Conservation (phyloP, 1,139 yeast genomes). For the Nadsonia commutata region DNA sequence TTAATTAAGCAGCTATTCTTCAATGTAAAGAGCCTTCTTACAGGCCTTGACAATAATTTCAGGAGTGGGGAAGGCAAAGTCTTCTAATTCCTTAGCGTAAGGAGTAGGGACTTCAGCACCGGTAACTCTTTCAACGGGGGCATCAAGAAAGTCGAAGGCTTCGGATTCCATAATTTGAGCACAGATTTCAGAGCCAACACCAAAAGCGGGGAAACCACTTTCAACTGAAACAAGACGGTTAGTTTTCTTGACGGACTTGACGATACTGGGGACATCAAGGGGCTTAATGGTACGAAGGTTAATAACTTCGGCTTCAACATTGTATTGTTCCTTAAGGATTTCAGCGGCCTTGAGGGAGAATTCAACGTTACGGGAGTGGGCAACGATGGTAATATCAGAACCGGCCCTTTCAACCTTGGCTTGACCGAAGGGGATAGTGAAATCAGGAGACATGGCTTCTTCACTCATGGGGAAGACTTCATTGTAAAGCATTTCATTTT, state of each 20-base stretch:
- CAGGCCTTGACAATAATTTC: constrained; percentile 83
- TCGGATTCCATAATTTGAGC: constrained; percentile 98
- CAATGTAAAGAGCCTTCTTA: constrained; percentile 73
- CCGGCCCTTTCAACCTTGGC: constrained; percentile 94
- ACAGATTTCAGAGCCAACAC: constrained; percentile 96
- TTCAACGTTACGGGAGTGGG: constrained; percentile 84
- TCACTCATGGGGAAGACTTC: constrained; percentile 82
- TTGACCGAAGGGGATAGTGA: constrained; percentile 82
- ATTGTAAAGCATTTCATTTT: constrained; percentile 90
- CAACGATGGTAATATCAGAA: constrained; percentile 72
- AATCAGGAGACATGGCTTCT: constrained; percentile 80
- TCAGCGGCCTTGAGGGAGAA: constrained; percentile 86
- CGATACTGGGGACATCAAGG: constrained; percentile 73
- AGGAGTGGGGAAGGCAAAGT: constrained; percentile 96
- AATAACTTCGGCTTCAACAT: constrained; percentile 83
- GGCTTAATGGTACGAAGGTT: constrained; percentile 97
- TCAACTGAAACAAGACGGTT: constrained; percentile 93
- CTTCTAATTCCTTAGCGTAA: constrained; percentile 91
- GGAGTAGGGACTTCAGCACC: constrained; percentile 99
- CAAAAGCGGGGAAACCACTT: constrained; percentile 96
- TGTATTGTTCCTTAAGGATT: constrained; percentile 63
- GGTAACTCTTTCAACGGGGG: constrained; percentile 96
- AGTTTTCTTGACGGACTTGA: constrained; percentile 88
- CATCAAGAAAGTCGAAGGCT: constrained; percentile 95
- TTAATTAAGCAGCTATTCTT: too few species aligned